Evolutionary conservation across 441 rosid genomes (phyloP), one percentile per base, ranked within the genome.

Genomic region (Corymbia calophylla): DNA sequence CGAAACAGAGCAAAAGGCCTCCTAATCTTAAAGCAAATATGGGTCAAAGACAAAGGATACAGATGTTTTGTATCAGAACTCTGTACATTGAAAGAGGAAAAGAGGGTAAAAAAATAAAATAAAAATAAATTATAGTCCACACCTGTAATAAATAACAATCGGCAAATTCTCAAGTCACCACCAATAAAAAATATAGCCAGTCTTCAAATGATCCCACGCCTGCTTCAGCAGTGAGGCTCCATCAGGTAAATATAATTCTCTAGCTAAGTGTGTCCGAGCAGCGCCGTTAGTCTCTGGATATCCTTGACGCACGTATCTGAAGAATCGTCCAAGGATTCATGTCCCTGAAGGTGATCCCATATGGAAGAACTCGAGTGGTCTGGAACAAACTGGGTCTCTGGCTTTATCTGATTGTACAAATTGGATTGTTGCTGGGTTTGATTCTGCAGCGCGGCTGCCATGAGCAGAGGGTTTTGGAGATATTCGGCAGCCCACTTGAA

Each of bases 401-500:
- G 91, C 93, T 94, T 95, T 58, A 94, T 94, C 62, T 93, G 96
- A 86, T 89, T 92, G 92, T 91, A 93, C 21, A 93, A 87, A 8
- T 23, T 73, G 84, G 96, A 92, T 17, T 32, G 29, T 70, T 91
- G 95, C 51, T 92, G 94, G 82, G 89, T 93, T 82, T 92, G 96
- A 68, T 92, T 93, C 87, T 93, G 96, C n/a, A 58, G 88, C 62
- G 94, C 91, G 9, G 95, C 91, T 9, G 94, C 93, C 93, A 94
- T 92, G 88, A 93, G 8, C 55, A 82, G 39, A 70, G 96, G 92
- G 89, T 91, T 94, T 6, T 93, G 94, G 64, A 94, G 88, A 85
- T 91, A 94, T 32, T 95, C 96, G 7, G 94, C 88, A 8, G 93
- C 88, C 95, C 95, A 94, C 90, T 92, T 94, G 44, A 91, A 88